phyloP scores from a whole-genome alignment of 108 stramenopile genomes.

The Stephanodiscus triporus region DNA sequence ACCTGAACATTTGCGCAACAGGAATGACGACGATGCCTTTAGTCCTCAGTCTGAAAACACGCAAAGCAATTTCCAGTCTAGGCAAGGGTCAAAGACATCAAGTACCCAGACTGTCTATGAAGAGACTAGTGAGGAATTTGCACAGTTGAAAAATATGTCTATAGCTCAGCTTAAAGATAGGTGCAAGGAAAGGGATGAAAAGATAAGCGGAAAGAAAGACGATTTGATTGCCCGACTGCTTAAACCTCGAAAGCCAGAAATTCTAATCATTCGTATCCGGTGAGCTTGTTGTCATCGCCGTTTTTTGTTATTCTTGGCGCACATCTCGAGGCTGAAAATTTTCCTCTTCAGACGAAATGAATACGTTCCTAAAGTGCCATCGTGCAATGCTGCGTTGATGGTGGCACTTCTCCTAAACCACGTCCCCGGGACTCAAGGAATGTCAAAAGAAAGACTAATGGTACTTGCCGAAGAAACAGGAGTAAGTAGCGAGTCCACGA shows the following conservation, averaged over 20 bases:
- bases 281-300: neutral
- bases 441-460: slow-evolving; percentile 62
- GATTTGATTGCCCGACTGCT: slow-evolving; percentile 59
- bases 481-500: slow-evolving; percentile 64
- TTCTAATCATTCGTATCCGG: slow-evolving; percentile 39
- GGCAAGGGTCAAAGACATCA: slow-evolving; percentile 2
- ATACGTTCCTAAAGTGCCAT: slow-evolving; percentile 60
- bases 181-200: slow-evolving; percentile 54
- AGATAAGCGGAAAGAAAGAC: slow-evolving; percentile 53
- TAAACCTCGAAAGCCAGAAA: slow-evolving; percentile 60
- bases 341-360: slow-evolving; percentile 30
- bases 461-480: slow-evolving; percentile 57
- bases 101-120: neutral
- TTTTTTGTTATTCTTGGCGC: neutral
- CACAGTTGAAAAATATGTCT: slow-evolving; percentile 44
- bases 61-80: neutral
- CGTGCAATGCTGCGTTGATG: slow-evolving; percentile 54
- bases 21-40: slow-evolving; percentile 5
- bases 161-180: slow-evolving; percentile 43
- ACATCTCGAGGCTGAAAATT: neutral
- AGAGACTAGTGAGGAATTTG: slow-evolving; percentile 6
- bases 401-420: slow-evolving; percentile 59
- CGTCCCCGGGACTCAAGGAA: slow-evolving; percentile 42
- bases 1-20: slow-evolving; percentile 6
- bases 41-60: slow-evolving; percentile 4